These are phyloP conservation scores for Wickerhamomyces pijperi DNA, from an alignment of 805 yeast species.

Conservation along the genomic window DNA sequence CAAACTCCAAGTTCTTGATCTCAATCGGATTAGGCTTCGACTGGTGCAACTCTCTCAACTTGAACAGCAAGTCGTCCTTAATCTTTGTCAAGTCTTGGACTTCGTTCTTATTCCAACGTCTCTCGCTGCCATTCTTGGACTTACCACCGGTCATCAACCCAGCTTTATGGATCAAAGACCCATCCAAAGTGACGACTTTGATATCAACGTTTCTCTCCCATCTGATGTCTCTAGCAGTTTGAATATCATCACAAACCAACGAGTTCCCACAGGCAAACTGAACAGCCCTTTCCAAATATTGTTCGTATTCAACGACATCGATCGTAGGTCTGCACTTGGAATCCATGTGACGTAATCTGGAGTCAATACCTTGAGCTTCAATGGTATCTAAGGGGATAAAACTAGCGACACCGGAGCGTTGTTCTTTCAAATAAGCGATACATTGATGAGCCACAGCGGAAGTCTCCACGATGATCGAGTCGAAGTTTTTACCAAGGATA, in stretches of 20 bases:
- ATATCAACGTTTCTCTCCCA: slow-evolving; percentile 51
- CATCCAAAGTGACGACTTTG: slow-evolving; percentile 73
- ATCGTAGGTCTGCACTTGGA: slow-evolving; percentile 51
- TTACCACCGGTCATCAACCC: slow-evolving; percentile 92
- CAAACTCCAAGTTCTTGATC: slow-evolving; percentile 48
- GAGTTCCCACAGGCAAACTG: slow-evolving; percentile 73
- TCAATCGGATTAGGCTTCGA: slow-evolving; percentile 41
- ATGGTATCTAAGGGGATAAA: slow-evolving; percentile 84
- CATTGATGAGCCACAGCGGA: slow-evolving; percentile 61
- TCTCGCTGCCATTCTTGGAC: slow-evolving; percentile 30
- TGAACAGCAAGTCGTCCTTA: slow-evolving; percentile 34
- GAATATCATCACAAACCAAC: slow-evolving; percentile 62
- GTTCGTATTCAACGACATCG: slow-evolving; percentile 66
- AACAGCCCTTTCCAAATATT: slow-evolving; percentile 61
- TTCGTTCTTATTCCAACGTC: slow-evolving; percentile 68
- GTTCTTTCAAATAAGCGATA: slow-evolving; percentile 71
- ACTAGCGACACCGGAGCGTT: slow-evolving; percentile 74
- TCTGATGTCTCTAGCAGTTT: slow-evolving; percentile 57
- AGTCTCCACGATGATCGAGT: slow-evolving; percentile 75
- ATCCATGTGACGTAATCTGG: slow-evolving; percentile 41
- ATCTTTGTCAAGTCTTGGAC: slow-evolving; percentile 40
- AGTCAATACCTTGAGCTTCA: slow-evolving; percentile 40
- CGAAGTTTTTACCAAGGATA: slow-evolving; percentile 66
- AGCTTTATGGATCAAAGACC: slow-evolving; percentile 72
- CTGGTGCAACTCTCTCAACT: slow-evolving; percentile 30